Evolutionary conservation across 805 yeast species (phyloP).

Genomic region (Cyberlindnera suaveolens): DNA sequence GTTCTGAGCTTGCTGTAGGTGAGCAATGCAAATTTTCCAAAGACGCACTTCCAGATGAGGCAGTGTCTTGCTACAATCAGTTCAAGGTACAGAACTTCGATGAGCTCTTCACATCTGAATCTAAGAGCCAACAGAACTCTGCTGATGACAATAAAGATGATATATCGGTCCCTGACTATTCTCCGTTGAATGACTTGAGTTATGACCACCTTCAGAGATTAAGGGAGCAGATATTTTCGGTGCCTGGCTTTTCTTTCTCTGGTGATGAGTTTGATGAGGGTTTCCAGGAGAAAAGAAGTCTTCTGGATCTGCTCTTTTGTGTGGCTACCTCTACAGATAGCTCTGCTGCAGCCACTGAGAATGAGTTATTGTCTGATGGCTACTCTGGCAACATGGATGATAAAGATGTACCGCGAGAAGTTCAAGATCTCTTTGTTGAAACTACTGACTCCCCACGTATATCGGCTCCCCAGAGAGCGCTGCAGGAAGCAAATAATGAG

Average conservation of each 20-base stretch:
- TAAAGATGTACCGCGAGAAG: no score
- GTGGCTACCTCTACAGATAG: background rate
- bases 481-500: no score
- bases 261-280: background rate
- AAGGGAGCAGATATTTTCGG: background rate
- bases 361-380: no score
- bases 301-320: no score
- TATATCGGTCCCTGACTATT: background rate
- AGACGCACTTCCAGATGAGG: background rate
- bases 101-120: background rate
- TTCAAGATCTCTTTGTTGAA: no score
- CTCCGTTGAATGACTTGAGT: constrained; percentile 4
- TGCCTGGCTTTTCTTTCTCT: constrained; percentile 1
- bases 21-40: background rate
- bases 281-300: no score
- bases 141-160: background rate
- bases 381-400: no score
- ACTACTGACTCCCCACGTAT: no score
- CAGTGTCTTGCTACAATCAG: constrained; percentile 1
- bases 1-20: no score
- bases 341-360: background rate
- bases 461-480: no score
- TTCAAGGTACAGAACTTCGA: background rate
- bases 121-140: background rate
- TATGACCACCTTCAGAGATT: constrained; percentile 4